Base-by-base conservation (phyloP, 805 yeast species). In the Cyberlindnera xishuangbannaensis region DNA sequence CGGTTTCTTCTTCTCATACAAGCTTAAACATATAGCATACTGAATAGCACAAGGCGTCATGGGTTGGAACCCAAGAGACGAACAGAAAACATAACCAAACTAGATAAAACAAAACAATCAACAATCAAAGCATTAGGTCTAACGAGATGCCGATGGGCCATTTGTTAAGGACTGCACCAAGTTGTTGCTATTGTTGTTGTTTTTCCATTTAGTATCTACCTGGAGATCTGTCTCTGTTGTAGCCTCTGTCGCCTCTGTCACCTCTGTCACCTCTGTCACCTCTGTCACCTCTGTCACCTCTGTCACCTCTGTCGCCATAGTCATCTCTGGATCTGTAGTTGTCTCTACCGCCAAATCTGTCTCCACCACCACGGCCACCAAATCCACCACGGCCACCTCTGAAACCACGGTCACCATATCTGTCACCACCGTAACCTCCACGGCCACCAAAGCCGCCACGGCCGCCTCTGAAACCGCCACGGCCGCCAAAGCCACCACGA, bases 211-310 rank as follows among this genome's bases (percentile, higher is more conserved):
- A 75, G 59, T 76, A 78, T 65, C 85, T 77, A 44, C 81, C 71
- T 62, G 87, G 86, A 40, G 87, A 78, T 73, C 86, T 78, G 58
- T 77, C 83, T 57, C 83, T 71, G 47, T 69, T 71, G 52, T 51
- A 50, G 41, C 53, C 60, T 42, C 65, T 59, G 46, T 67, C 69
- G 36, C 67, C 51, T 41, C 53, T 59, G 35, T 26, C 34, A 16
- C 20, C 30, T 32, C 37, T 33, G 35, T 30, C 26, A 24, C 28
- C 25, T 25, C 34, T 25, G 34, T 31, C 40, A 22, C 15, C 25
- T 24, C 34, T 26, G 36, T 27, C 65, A 50, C 49, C 50, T 39
- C 53, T 60, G 43, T 65, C 63, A 41, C 69, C 69, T 37, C 67
- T 49, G 32, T 69, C 67, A 37, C 52, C 47, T 50, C 50, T 50